Conservation (phyloP, 768 basidiomycete species). For the Hygrocybe punicea region DNA sequence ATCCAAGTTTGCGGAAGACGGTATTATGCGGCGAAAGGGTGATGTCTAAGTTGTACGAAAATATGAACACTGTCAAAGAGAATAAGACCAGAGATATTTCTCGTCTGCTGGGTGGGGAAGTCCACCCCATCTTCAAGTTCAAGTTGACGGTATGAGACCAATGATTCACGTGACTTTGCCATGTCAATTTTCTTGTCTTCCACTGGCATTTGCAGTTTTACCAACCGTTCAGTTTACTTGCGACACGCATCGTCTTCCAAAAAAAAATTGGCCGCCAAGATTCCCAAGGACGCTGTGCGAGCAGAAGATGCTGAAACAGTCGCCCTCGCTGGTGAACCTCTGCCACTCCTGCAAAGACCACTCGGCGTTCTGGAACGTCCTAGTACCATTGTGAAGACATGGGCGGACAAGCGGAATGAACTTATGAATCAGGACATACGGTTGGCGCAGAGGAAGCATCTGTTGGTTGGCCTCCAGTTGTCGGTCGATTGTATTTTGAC, state of each 20-base stretch:
- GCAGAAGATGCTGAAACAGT: conserved; percentile 13
- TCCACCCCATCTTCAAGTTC: conserved; percentile 53
- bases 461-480: conserved; percentile 36
- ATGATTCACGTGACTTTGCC: background rate
- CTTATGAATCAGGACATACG: conserved; percentile 68
- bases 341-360: conserved; percentile 55
- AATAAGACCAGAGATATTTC: conserved; percentile 69
- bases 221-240: background rate
- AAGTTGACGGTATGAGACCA: background rate
- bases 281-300: background rate
- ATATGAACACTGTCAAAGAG: conserved; percentile 59
- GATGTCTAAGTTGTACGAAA: conserved; percentile 72
- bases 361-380: conserved; percentile 75
- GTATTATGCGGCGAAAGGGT: conserved; percentile 46
- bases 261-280: background rate
- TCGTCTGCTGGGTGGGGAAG: conserved; percentile 64
- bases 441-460: conserved; percentile 64
- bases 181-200: conserved; percentile 8
- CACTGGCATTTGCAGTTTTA: conserved; percentile 3
- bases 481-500: background rate
- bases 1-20: conserved; percentile 39
- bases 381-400: conserved; percentile 52
- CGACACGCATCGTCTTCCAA: background rate
- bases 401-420: conserved; percentile 62
- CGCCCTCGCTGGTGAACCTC: conserved; percentile 6